These are phyloP conservation scores for Naganishia liquefaciens DNA, from an alignment of 1,284 basidiomycete species.

Conservation along the genomic window DNA sequence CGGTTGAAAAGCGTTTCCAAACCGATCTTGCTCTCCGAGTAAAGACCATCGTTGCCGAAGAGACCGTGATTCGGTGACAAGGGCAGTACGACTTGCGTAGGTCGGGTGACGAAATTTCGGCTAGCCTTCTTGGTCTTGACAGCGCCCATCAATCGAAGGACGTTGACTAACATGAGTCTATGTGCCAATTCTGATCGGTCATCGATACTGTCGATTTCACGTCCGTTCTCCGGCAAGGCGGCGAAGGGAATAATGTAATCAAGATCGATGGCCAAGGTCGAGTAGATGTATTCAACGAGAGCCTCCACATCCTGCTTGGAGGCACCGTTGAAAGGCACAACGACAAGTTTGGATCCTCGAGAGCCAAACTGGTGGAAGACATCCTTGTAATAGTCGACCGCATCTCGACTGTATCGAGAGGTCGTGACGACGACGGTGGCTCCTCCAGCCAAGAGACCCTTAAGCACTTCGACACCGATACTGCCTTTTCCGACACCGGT, in stretches of 20 bases:
- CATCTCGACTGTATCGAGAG: constrained; percentile 87
- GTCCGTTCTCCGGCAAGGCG: constrained; percentile 95
- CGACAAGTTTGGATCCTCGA: constrained; percentile 90
- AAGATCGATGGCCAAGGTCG: constrained; percentile 87
- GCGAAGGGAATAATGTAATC: constrained; percentile 99
- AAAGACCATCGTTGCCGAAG: constrained; percentile 96
- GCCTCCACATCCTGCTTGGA: constrained; percentile 98
- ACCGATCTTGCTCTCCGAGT: constrained; percentile 98
- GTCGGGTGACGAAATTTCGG: constrained; percentile 91
- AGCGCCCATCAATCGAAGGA: constrained; percentile 90
- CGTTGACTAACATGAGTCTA: constrained; percentile 90
- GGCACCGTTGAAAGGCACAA: constrained; percentile 94
- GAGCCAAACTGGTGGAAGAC: constrained; percentile 96
- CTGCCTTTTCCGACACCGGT: constrained; percentile 98
- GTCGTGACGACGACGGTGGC: constrained; percentile 97
- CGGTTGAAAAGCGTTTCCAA: constrained; percentile 97
- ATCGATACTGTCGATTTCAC: constrained; percentile 94
- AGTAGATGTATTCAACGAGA: constrained; percentile 96
- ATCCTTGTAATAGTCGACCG: constrained; percentile 96
- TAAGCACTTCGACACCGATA: constrained; percentile 95
- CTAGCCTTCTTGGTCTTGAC: constrained; percentile 98
- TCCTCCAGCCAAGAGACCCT: constrained; percentile 92
- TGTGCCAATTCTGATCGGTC: constrained; percentile 98
- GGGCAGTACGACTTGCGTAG: constrained; percentile 95
- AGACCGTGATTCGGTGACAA: constrained; percentile 97